These are phyloP conservation scores for Clonostachys byssicola DNA, from an alignment of 2,329 filamentous ascomycete genomes.

Conservation along the genomic window DNA sequence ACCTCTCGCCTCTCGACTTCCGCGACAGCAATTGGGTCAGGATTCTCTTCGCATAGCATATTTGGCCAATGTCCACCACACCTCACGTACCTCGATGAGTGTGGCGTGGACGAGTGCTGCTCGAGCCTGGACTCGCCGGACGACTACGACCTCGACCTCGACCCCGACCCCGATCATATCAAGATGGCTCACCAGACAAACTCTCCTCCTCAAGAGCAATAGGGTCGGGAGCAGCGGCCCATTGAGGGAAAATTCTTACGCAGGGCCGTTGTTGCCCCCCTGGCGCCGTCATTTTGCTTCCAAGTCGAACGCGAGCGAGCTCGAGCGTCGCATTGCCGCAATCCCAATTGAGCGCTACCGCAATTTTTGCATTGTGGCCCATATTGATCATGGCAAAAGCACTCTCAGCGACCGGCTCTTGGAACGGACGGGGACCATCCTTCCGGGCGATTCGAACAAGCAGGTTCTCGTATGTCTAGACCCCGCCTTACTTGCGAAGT, in stretches of 20 bases:
- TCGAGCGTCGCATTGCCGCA: slow-evolving; percentile 55
- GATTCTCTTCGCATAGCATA: neutral
- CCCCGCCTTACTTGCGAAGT: too few relatives aligned
- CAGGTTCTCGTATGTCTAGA: slow-evolving; percentile 65
- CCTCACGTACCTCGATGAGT: slow-evolving; percentile 20
- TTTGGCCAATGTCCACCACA: neutral
- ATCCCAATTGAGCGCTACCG: slow-evolving; percentile 79
- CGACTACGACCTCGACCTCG: neutral
- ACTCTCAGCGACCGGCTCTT: slow-evolving; percentile 90
- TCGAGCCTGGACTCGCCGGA: slow-evolving; percentile 28
- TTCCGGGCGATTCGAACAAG: slow-evolving; percentile 76
- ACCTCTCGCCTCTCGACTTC: too few relatives aligned
- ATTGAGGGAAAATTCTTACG: too few relatives aligned
- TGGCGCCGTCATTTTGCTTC: slow-evolving; percentile 1
- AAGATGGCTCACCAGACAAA: slow-evolving; percentile 14
- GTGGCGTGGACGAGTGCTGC: slow-evolving; percentile 24
- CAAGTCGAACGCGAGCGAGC: slow-evolving; percentile 23
- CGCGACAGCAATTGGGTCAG: too few relatives aligned
- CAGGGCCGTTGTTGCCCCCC: too few relatives aligned
- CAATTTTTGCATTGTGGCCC: slow-evolving; percentile 98
- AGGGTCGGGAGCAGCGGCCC: too few relatives aligned
- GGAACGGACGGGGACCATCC: slow-evolving; percentile 90
- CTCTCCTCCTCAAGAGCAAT: neutral
- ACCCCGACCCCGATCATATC: slow-evolving; percentile 5
- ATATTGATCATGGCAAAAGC: slow-evolving; percentile 98